Base-by-base conservation (phyloP, 495 filamentous ascomycete genomes). In the Aspergillus ostianus region DNA sequence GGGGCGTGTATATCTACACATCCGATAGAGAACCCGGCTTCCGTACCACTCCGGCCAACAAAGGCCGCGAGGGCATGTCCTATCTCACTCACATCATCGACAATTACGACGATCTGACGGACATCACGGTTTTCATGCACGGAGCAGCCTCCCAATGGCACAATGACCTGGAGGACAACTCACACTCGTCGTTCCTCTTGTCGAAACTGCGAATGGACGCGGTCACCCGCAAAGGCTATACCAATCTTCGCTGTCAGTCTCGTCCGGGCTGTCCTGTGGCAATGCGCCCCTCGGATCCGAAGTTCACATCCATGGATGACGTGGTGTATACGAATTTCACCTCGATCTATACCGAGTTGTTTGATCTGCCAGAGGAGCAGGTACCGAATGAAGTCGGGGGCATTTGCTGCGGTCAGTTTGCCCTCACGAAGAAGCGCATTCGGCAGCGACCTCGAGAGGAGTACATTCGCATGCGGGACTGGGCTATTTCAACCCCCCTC, bases 351-450 rank as follows among this genome's bases (percentile, higher is more conserved):
- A 30, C 30, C 15, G 49, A 63, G 6, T 57, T 78, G 0, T 77
- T 77, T 49, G 18, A 32, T n/a, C 27, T 53, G 26, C 71, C 67
- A 51, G 56, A 49, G 8, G 69, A 75, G 52, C 64, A 77, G 2
- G 72, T 77, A 30, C 73, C 73, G 18, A 19, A 29, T 7, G 53
- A 45, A 47, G 62, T 73, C 2, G 67, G 66, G 13, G 72, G 70
- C 0, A 68, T 77, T 12, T 89, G 86, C 64, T 89, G 85, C 67
- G 79, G 83, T 48, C 86, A 89, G 68, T 89, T 89, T 60, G 86
- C 81, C 0, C 81, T 86, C 6, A 75, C 75, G 6, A 63, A 77
- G n/a, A 75, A 81, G 0, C 70, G 73, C 21, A 71, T 88, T 3
- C 66, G 49, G 1, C 58, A 61, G n/a, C 69, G 81, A 52, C 58